Evolutionary conservation across 768 basidiomycete genomes (phyloP).

Genomic region (Naematelia aurantialba): DNA sequence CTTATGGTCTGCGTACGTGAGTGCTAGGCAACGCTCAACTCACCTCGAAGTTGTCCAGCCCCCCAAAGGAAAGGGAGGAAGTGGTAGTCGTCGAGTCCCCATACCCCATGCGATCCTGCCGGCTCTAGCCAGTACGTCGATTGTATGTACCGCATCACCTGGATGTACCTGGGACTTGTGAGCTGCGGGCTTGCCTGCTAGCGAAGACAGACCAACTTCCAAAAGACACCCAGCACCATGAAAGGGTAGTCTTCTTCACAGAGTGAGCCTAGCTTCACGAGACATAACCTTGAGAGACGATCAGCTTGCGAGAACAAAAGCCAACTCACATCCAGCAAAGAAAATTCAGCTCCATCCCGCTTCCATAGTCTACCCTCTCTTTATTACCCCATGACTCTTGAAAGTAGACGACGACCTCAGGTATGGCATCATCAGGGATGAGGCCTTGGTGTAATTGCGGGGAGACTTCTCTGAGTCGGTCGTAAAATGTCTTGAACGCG

Average conservation of each 20-base stretch:
- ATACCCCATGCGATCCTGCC: conserved; percentile 97
- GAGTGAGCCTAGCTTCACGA: conserved; percentile 67
- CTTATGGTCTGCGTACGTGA: conserved; percentile 66
- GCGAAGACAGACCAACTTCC: conserved; percentile 60
- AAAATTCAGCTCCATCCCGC: conserved; percentile 98
- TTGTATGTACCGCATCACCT: conserved; percentile 64
- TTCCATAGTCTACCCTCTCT: conserved; percentile 94
- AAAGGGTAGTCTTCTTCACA: conserved; percentile 64
- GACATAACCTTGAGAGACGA: conserved; percentile 62
- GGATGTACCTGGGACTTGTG: conserved; percentile 48
- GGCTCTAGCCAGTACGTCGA: conserved; percentile 97
- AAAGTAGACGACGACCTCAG: conserved; percentile 77
- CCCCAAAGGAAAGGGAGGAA: conserved; percentile 73
- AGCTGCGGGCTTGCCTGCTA: conserved; percentile 1
- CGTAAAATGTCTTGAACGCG: conserved; percentile 88
- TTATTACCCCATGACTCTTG: conserved; percentile 86
- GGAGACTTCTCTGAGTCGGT: conserved; percentile 64
- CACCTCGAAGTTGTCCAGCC: conserved; percentile 44
- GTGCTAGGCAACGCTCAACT: conserved; percentile 1
- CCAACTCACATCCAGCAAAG: conserved; percentile 92
- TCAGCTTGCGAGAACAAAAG: neutral
- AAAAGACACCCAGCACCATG: conserved; percentile 79
- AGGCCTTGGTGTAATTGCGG: conserved; percentile 57
- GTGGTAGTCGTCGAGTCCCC: conserved; percentile 96
- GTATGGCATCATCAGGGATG: conserved; percentile 60